These are phyloP conservation scores for Pholiota adiposa DNA, from an alignment of 1,284 basidiomycete genomes.

Conservation along the genomic window DNA sequence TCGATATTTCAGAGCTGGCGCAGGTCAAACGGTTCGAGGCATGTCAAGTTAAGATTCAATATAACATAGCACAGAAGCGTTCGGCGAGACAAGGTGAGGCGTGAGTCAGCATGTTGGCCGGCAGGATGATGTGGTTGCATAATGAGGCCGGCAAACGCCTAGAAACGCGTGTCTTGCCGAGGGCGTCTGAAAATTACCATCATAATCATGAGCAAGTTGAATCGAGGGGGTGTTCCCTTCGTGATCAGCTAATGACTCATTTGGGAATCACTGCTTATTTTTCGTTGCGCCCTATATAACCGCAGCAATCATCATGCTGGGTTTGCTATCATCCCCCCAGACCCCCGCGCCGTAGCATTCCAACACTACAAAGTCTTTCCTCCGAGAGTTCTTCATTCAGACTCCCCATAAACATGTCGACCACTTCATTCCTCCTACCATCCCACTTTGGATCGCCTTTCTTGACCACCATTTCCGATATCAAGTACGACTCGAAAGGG, in stretches of 20 bases:
- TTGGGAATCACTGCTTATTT: neutral
- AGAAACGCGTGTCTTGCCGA: neutral
- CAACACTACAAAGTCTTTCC: neutral
- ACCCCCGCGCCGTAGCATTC: neutral
- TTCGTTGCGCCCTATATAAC: neutral
- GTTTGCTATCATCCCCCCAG: neutral
- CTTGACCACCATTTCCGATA: slow-evolving; percentile 27
- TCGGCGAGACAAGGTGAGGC: neutral
- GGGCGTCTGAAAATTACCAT: no score
- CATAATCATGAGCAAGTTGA: slow-evolving; percentile 2
- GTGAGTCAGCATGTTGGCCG: neutral
- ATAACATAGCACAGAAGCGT: neutral
- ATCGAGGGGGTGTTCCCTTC: neutral
- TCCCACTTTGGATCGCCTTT: slow-evolving; percentile 28
- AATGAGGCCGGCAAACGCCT: neutral
- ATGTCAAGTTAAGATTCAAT: neutral
- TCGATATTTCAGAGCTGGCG: neutral
- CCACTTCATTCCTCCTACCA: slow-evolving; percentile 17
- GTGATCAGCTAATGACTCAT: slow-evolving; percentile 1
- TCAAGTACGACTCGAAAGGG: slow-evolving; percentile 32
- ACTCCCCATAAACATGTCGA: slow-evolving; percentile 8
- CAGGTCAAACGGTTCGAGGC: neutral
- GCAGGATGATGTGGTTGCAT: neutral
- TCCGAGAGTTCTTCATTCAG: neutral
- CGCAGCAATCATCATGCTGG: neutral